These are phyloP conservation scores for Tylopilus subfusipes DNA, from an alignment of 768 basidiomycete genomes.

Conservation along the genomic window DNA sequence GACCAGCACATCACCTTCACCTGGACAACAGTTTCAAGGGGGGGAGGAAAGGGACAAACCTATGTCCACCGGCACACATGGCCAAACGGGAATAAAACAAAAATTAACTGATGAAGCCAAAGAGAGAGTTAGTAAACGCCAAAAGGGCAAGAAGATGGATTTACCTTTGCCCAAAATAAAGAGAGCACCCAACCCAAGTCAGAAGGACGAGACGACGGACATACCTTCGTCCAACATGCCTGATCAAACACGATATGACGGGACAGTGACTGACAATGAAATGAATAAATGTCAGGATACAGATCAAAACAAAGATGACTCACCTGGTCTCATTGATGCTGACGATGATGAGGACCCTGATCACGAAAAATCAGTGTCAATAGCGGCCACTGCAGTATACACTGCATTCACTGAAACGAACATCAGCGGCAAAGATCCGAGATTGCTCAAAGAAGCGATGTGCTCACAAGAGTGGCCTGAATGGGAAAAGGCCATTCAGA, in stretches of 20 bases:
- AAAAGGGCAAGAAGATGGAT: neutral
- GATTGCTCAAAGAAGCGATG: neutral
- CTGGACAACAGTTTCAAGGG: neutral
- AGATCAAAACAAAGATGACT: too few species aligned
- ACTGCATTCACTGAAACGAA: neutral
- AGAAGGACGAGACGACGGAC: too few species aligned
- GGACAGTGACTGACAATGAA: too few species aligned
- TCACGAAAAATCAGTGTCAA: neutral
- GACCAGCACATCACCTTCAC: neutral
- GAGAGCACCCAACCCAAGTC: too few species aligned
- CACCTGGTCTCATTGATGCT: neutral
- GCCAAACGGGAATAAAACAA: neutral
- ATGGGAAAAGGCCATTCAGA: conserved; percentile 1
- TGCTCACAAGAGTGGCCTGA: neutral
- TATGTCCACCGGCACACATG: neutral
- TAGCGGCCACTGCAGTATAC: neutral
- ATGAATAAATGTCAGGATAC: too few species aligned
- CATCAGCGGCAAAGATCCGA: neutral
- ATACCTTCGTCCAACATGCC: too few species aligned
- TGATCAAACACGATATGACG: too few species aligned
- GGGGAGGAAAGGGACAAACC: neutral
- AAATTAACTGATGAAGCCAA: neutral
- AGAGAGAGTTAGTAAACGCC: neutral
- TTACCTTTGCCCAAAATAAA: too few species aligned
- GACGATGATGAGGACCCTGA: neutral